Base-by-base conservation (phyloP, 202 grass and related monocot genomes). In the Cymbopogon flexuosus region DNA sequence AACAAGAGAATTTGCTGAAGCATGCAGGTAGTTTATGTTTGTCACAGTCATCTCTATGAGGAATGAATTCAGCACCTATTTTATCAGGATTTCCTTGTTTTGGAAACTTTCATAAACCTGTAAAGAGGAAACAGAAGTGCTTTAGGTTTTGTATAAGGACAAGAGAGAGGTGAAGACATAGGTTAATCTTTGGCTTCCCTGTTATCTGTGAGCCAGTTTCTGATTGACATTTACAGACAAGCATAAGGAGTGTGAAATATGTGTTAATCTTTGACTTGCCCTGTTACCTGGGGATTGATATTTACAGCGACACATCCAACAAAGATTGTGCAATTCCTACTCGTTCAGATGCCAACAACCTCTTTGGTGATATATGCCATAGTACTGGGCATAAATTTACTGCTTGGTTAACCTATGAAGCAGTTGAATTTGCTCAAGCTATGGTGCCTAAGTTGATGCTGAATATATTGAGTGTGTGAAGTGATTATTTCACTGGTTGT, bases 1-100 rank as follows among this genome's bases (percentile, higher is more conserved):
- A 76, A 79, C 52, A 89, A 75, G 56, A 65, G 80, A 71, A 76
- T 75, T 79, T 90, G 15, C 68, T 76, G 75, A 75, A 83, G 46
- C 69, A 33, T 45, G 58, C 22, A 61, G 23, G 22, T 24, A 41
- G 51, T 49, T 41, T 52, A 49, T 49, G 54, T 29, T 22, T 27
- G n/a, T 56, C 13, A 58, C 14, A 52, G 18, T n/a, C 37, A 8
- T 76, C 8, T 78, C 6, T 41, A 1, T 59, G 22, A 5, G 19
- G 4, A 72, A 46, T 37, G 19, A 18, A 59, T 23, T 64, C 19
- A 11, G 8, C 56, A 60, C 37, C 36, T 19, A 46, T 67, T 67
- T 78, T 10, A 18, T 24, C 27, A 58, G 16, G 36, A 73, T 8
- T 80, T 81, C 9, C 35, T 39, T 3, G 0, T 10, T 51, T 51